Base-by-base conservation (phyloP, 176 grass and related monocot genomes). In the Eragrostis nindensis region DNA sequence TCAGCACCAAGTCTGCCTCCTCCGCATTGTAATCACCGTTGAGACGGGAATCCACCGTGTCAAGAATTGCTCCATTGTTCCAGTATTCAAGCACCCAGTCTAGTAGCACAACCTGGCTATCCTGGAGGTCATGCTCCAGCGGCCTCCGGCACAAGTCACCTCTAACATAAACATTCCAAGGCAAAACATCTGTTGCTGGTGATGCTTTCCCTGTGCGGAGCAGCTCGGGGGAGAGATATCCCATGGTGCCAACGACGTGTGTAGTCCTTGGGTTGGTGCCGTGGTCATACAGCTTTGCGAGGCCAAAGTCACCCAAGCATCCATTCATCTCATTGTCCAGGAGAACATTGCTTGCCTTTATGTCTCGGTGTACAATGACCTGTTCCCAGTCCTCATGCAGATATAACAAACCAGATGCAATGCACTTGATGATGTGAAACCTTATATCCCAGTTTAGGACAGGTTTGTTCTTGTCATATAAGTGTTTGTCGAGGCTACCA, bases 311-410 rank as follows among this genome's bases (percentile, higher is more conserved):
- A 15, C 85, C 60, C 36, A 91, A 48, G 41, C 83, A 72, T 52
- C 67, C 81, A 56, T 82, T 91, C 71, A 81, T 86, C 29, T 87
- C 78, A 15, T 39, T 15, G 30, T 87, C 81, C 6, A 85, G 85
- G 25, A 91, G 76, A n/a, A 91, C 85, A 19, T 91, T 91, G 16
- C 76, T 87, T 19, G 80, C 62, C 75, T 91, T 91, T 50, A 91
- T 87, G 62, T 91, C 84, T 59, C 89, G 41, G 67, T 91, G 89
- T 29, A 91, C 47, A 16, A 83, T 68, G 3, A 91, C 76, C 46
- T 87, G 81, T 29, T 85, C 81, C 85, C 89, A 91, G 0, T 83
- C 85, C 70, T 91, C 76, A 17, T 91, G 89, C 25, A 87, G 67
- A 46, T 91, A 87, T 38, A 87, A 45, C 70, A 91, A 46, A 25